A percentile compares a stretch with the other conserved stretches of the same genome.
These are phyloP conservation scores for Capronia epimyces DNA, from an alignment of 2,329 filamentous ascomycete genomes.

Conservation along the genomic window DNA sequence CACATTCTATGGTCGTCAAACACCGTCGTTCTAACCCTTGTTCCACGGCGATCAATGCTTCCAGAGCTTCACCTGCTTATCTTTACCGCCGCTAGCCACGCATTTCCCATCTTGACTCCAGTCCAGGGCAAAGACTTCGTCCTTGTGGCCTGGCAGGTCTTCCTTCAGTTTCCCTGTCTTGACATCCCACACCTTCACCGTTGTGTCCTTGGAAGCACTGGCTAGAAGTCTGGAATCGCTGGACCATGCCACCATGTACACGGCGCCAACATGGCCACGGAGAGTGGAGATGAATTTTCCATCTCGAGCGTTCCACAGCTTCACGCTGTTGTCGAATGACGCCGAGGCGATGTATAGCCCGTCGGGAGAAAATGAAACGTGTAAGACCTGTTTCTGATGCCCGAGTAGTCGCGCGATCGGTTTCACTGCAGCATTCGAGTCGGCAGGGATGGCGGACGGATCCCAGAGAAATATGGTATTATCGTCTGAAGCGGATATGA, in stretches of 20 bases:
- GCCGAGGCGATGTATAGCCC: constrained; percentile 80
- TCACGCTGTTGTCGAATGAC: constrained; percentile 91
- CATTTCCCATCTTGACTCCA: constrained; percentile 88
- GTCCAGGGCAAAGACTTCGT: constrained; percentile 90
- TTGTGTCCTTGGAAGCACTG: constrained; percentile 84
- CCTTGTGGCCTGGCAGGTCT: constrained; percentile 83
- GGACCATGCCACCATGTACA: constrained; percentile 89
- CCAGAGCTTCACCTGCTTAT: constrained; percentile 69
- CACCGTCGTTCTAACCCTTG: not conserved
- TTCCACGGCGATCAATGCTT: constrained; percentile 43
- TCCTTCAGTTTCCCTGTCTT: constrained; percentile 71
- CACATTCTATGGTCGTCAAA: not conserved
- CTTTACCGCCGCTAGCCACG: constrained; percentile 87
- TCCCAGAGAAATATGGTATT: constrained; percentile 97
- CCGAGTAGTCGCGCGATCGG: constrained; percentile 84
- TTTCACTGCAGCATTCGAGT: constrained; percentile 58
- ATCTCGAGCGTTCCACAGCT: constrained; percentile 77
- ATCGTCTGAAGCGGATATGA: constrained; percentile 90
- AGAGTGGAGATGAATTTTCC: constrained; percentile 83
- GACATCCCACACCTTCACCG: constrained; percentile 91
- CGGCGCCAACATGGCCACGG: constrained; percentile 80
- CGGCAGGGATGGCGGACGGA: constrained; percentile 46
- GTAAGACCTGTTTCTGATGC: constrained; percentile 94
- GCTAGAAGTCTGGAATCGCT: constrained; percentile 86
- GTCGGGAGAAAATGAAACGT: constrained; percentile 90